Evolutionary conservation across 331 rosid species (phyloP).

Genomic region (Pyrus hybrid): DNA sequence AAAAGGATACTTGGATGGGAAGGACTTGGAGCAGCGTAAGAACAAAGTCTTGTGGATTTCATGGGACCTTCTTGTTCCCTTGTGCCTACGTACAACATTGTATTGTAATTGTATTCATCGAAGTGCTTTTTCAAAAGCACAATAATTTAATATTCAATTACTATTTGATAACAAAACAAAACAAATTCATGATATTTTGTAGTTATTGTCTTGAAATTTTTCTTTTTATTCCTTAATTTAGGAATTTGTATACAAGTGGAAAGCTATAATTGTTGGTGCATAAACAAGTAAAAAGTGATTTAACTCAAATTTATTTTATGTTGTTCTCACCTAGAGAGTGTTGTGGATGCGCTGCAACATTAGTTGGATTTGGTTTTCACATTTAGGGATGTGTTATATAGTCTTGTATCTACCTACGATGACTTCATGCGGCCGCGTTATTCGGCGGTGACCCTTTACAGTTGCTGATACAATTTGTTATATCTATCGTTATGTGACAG

Average conservation of each 20-base stretch:
- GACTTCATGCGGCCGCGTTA: fast-evolving
- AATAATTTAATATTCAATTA: no score
- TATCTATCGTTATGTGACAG: background rate
- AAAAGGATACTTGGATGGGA: no score
- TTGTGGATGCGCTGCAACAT: fast-evolving
- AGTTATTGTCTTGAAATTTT: no score
- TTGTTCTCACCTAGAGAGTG: background rate
- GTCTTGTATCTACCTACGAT: fast-evolving
- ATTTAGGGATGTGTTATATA: background rate
- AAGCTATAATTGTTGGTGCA: background rate
- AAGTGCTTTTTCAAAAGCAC: no score
- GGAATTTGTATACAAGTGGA: background rate
- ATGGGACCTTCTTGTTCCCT: no score
- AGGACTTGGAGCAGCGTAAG: no score
- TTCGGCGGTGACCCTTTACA: fast-evolving
- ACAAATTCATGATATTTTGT: background rate
- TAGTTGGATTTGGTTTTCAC: background rate
- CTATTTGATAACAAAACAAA: background rate
- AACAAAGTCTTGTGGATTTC: no score
- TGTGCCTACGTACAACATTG: no score
- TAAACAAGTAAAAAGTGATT: background rate
- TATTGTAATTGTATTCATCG: no score
- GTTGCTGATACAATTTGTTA: background rate
- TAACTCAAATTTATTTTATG: no score
- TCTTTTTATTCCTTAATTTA: background rate